These are phyloP conservation scores for Adansonia rubrostipa DNA, from an alignment of 441 rosid species.

Conservation along the genomic window DNA sequence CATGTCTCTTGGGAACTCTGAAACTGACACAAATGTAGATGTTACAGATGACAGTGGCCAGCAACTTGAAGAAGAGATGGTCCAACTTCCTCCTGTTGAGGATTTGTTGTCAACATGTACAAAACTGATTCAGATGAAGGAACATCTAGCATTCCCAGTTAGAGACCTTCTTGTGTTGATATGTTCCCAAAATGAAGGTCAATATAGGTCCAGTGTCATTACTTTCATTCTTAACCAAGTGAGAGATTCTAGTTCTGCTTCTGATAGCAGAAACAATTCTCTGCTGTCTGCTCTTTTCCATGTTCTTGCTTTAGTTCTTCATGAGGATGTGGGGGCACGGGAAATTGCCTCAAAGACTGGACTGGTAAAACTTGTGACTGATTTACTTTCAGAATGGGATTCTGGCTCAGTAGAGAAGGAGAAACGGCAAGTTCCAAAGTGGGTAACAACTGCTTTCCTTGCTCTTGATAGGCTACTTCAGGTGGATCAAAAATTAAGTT, in stretches of 20 bases:
- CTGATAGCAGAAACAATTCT: slow-evolving; percentile 58
- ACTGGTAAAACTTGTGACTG: slow-evolving; percentile 69
- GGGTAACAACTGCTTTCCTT: slow-evolving; percentile 98
- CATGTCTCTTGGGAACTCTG: slow-evolving; percentile 93
- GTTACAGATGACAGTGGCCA: slow-evolving; percentile 48
- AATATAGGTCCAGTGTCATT: slow-evolving; percentile 77
- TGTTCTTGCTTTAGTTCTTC: slow-evolving; percentile 91
- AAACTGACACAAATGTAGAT: slow-evolving; percentile 76
- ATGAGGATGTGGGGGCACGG: slow-evolving; percentile 82
- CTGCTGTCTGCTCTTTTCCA: slow-evolving; percentile 77
- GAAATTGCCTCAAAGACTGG: slow-evolving; percentile 83
- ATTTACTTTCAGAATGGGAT: slow-evolving; percentile 83
- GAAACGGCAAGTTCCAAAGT: slow-evolving; percentile 73
- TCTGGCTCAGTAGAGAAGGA: slow-evolving; percentile 55
- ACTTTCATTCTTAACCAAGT: slow-evolving; percentile 78
- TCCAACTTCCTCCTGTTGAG: slow-evolving; percentile 87
- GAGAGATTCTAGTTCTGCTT: slow-evolving; percentile 57
- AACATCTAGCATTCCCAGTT: slow-evolving; percentile 88
- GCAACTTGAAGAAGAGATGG: slow-evolving; percentile 73
- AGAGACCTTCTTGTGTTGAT: slow-evolving; percentile 86
- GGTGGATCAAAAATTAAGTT: slow-evolving; percentile 76
- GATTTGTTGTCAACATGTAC: slow-evolving; percentile 86
- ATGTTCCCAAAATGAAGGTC: slow-evolving; percentile 91
- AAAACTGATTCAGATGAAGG: slow-evolving; percentile 92
- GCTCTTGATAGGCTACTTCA: slow-evolving; percentile 92